These are phyloP conservation scores for Stagonosporopsis chrysanthemi DNA, from an alignment of 2,329 filamentous ascomycete species.

Conservation along the genomic window DNA sequence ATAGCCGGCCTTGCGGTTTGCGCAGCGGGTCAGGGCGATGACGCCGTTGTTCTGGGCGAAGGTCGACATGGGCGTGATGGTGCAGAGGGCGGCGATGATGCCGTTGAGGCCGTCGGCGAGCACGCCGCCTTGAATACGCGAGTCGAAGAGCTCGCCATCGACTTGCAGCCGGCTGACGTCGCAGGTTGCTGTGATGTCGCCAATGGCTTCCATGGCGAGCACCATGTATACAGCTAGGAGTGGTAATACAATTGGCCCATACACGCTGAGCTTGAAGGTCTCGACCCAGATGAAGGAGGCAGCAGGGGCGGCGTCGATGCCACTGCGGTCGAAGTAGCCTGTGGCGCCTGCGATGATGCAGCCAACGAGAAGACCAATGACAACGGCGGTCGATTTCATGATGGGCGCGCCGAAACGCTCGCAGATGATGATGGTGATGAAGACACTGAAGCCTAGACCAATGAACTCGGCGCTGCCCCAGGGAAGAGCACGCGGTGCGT, in stretches of 20 bases:
- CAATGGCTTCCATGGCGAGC: conserved; percentile 79
- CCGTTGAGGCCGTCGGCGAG: conserved; percentile 80
- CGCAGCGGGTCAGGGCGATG: conserved; percentile 81
- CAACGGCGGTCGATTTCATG: conserved; percentile 81
- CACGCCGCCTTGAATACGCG: conserved; percentile 79
- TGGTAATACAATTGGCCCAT: conserved; percentile 76
- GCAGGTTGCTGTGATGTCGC: conserved; percentile 81
- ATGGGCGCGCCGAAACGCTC: conserved; percentile 83
- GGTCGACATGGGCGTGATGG: conserved; percentile 79
- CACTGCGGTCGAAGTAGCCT: conserved; percentile 78
- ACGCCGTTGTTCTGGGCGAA: conserved; percentile 89
- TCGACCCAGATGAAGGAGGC: conserved; percentile 81
- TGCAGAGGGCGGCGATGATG: conserved; percentile 76
- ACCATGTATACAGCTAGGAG: conserved; percentile 70
- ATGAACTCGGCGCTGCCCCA: conserved; percentile 84
- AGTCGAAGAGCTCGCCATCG: conserved; percentile 74
- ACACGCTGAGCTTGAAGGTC: conserved; percentile 75
- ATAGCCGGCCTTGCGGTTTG: conserved; percentile 81
- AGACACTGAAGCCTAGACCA: conserved; percentile 80
- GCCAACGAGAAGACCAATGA: conserved; percentile 76
- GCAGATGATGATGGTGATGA: conserved; percentile 78
- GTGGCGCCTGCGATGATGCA: conserved; percentile 80
- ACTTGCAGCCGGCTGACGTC: conserved; percentile 81
- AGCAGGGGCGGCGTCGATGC: conserved; percentile 74
- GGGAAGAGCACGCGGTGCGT: conserved; percentile 72